These are phyloP conservation scores for Planoprotostelium fungivorum DNA, from an alignment of 78 protist species.

Conservation along the genomic window DNA sequence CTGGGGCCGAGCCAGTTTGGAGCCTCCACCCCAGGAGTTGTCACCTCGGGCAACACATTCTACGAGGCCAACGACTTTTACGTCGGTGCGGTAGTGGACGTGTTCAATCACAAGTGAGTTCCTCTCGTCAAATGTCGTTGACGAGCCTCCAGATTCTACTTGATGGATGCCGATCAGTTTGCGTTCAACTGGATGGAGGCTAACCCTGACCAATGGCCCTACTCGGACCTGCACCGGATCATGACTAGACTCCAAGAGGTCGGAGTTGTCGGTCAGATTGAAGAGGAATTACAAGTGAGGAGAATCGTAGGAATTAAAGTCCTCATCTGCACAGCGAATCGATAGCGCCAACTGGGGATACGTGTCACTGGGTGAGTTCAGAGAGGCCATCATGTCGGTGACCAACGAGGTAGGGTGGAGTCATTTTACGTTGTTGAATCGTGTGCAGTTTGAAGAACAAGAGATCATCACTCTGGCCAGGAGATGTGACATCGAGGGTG, in stretches of 20 bases:
- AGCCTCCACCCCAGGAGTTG: neutral
- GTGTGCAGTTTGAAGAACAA: neutral
- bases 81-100: conserved; percentile 19
- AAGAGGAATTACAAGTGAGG: too few species aligned
- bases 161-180: conserved; percentile 23
- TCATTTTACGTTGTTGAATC: neutral
- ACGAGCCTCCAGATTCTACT: neutral
- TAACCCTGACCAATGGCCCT: neutral
- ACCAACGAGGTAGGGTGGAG: neutral
- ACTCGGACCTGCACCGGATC: conserved; percentile 3
- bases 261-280: neutral
- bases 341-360: neutral
- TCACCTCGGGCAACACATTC: neutral
- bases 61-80: conserved; percentile 8
- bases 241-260: neutral
- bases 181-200: conserved; percentile 6
- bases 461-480: neutral
- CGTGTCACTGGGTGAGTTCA: neutral
- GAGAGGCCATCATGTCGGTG: neutral
- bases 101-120: neutral
- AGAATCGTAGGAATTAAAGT: neutral
- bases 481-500: neutral
- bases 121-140: neutral
- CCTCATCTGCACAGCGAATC: neutral
- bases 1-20: neutral